phyloP scores from a whole-genome alignment of 2,329 filamentous ascomycete genomes.

The Penicillium olsonii region DNA sequence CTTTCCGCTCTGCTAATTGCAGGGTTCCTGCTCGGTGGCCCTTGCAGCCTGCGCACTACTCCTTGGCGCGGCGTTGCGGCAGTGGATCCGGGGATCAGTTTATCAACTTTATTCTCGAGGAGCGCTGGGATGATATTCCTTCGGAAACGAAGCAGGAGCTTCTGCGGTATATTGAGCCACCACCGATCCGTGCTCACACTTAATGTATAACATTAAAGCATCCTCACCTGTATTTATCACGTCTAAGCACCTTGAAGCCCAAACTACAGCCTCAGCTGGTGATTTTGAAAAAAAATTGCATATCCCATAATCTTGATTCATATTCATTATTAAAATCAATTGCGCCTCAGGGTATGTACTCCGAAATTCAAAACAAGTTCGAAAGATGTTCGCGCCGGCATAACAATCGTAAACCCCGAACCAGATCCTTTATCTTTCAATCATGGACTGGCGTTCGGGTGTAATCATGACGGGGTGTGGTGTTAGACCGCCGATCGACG shows the following conservation, averaged over 20 bases:
- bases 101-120: conserved; percentile 30
- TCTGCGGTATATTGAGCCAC: conserved; percentile 16
- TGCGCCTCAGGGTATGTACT: conserved; percentile 9
- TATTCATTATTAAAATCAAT: neutral
- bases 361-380: neutral
- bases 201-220: neutral
- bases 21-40: conserved; percentile 37
- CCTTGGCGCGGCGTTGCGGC: conserved; percentile 31
- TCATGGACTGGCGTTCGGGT: neutral
- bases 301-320: neutral
- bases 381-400: conserved; percentile 1
- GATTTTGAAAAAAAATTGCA: neutral
- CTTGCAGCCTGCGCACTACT: conserved; percentile 33
- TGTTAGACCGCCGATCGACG: conserved; percentile 25
- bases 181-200: neutral
- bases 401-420: conserved; percentile 8
- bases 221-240: neutral
- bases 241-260: neutral
- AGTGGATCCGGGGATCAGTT: conserved; percentile 36
- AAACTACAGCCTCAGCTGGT: neutral
- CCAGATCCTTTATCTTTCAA: neutral
- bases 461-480: neutral
- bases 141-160: conserved; percentile 26
- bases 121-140: conserved; percentile 37
- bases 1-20: conserved; percentile 34